phyloP scores from a whole-genome alignment of 768 basidiomycete species.

The Hericium coralloides region DNA sequence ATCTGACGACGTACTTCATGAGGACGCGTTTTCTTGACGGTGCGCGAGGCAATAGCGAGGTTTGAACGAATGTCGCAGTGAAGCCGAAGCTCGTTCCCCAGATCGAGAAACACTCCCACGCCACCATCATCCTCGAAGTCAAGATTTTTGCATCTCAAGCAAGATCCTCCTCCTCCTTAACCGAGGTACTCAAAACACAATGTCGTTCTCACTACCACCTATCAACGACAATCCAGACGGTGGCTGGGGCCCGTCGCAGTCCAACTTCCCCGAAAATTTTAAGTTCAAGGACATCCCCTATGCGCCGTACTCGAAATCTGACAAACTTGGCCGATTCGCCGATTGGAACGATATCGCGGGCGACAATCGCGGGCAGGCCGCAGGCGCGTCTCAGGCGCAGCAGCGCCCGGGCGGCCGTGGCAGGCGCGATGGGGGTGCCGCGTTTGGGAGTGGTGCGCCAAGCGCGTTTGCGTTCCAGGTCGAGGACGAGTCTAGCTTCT shows the following conservation, averaged over 20 bases:
- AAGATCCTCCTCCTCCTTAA: neutral
- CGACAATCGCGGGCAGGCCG: conserved; percentile 50
- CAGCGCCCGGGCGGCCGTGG: conserved; percentile 39
- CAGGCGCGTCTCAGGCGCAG: conserved; percentile 32
- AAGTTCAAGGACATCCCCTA: conserved; percentile 99
- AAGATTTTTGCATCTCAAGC: neutral
- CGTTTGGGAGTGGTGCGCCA: conserved; percentile 83
- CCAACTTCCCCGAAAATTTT: conserved; percentile 82
- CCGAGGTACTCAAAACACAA: conserved; percentile 31
- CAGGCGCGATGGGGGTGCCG: conserved; percentile 70
- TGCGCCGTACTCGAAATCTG: conserved; percentile 96
- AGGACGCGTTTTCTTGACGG: neutral
- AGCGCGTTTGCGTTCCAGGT: conserved; percentile 95
- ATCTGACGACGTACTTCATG: conserved; percentile 59
- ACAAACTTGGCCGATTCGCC: conserved; percentile 95
- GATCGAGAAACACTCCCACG: conserved; percentile 10
- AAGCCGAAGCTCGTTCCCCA: neutral
- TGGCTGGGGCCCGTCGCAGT: conserved; percentile 84
- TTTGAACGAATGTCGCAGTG: neutral
- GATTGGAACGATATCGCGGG: conserved; percentile 87
- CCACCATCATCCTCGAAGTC: conserved; percentile 1
- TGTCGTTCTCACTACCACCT: conserved; percentile 77
- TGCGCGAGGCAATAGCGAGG: neutral
- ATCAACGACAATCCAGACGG: conserved; percentile 91
- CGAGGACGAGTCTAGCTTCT: conserved; percentile 96